These are phyloP conservation scores for Castanea mollissima DNA, from an alignment of 306 rosid species.

Conservation along the genomic window DNA sequence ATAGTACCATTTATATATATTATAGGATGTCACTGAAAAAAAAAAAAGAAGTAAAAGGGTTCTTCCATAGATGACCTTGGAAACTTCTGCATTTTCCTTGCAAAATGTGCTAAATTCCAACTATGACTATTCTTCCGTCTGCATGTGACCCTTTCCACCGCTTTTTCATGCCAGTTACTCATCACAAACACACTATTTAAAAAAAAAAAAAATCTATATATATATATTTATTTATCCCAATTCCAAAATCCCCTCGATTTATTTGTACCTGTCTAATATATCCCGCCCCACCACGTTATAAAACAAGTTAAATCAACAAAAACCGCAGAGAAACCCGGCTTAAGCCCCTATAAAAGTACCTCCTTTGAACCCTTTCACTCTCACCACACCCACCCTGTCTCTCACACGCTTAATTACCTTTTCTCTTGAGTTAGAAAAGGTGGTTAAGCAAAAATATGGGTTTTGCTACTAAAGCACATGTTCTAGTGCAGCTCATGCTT, in stretches of 20 bases:
- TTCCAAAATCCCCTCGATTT: background rate
- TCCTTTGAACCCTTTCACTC: background rate
- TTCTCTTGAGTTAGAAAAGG: too few species aligned
- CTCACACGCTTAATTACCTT: too few species aligned
- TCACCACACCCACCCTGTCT: background rate
- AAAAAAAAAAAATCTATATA: too few species aligned
- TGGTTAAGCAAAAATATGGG: background rate
- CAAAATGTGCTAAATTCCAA: slow-evolving; percentile 10
- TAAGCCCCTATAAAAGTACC: slow-evolving; percentile 35
- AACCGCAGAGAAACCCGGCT: slow-evolving; percentile 28
- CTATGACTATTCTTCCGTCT: background rate
- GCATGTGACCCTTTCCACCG: slow-evolving; percentile 7
- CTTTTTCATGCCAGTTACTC: background rate
- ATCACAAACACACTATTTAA: background rate
- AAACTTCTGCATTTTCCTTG: slow-evolving; percentile 30
- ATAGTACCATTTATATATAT: too few species aligned
- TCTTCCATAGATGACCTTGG: slow-evolving; percentile 26
- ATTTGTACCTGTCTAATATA: too few species aligned
- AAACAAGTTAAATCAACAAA: slow-evolving; percentile 8
- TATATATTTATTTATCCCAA: too few species aligned
- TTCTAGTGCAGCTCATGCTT: slow-evolving; percentile 11
- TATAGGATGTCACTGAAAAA: too few species aligned
- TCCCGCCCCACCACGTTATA: background rate
- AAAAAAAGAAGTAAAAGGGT: background rate
- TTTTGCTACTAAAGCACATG: background rate